phyloP scores from a whole-genome alignment of 1,284 basidiomycete genomes.

The Mycosarcoma maydis region DNA sequence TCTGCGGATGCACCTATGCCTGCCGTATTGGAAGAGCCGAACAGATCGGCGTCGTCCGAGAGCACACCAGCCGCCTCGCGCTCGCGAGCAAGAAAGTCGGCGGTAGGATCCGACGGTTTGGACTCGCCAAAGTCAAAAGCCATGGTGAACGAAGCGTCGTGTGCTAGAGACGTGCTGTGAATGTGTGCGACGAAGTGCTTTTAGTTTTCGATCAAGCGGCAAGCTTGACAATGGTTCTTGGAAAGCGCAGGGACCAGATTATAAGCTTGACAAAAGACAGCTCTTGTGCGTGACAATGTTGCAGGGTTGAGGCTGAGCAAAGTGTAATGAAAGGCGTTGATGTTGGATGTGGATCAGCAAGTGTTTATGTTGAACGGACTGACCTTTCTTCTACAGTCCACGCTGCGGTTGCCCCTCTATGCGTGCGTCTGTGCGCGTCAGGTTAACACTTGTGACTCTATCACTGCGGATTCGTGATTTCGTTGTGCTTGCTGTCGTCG shows the following conservation, averaged over 20 bases:
- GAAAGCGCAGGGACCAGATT: no score
- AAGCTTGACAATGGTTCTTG: no score
- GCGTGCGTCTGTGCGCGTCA: slow-evolving; percentile 21
- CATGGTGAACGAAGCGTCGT: slow-evolving; percentile 22
- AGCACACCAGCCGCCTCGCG: slow-evolving; percentile 60
- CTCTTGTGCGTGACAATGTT: no score
- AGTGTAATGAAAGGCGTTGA: background rate
- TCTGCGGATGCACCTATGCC: slow-evolving; percentile 29
- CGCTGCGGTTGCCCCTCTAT: no score
- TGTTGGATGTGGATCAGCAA: background rate
- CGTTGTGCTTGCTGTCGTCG: background rate
- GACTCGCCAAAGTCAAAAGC: slow-evolving; percentile 57
- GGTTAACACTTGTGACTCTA: no score
- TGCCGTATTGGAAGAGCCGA: slow-evolving; percentile 54
- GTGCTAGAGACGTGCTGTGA: background rate
- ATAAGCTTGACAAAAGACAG: no score
- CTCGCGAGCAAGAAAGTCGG: slow-evolving; percentile 66
- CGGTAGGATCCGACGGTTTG: slow-evolving; percentile 60
- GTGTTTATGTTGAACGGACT: background rate
- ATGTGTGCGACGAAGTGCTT: background rate
- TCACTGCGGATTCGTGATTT: no score
- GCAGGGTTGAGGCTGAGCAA: background rate
- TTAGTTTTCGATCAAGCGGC: no score
- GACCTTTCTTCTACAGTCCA: slow-evolving; percentile 11
- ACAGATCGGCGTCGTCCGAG: slow-evolving; percentile 55